Percentiles rank a stretch among this genome's conserved stretches.
Conservation (phyloP, 139 green algal species). For the Chlorella sp. region DNA sequence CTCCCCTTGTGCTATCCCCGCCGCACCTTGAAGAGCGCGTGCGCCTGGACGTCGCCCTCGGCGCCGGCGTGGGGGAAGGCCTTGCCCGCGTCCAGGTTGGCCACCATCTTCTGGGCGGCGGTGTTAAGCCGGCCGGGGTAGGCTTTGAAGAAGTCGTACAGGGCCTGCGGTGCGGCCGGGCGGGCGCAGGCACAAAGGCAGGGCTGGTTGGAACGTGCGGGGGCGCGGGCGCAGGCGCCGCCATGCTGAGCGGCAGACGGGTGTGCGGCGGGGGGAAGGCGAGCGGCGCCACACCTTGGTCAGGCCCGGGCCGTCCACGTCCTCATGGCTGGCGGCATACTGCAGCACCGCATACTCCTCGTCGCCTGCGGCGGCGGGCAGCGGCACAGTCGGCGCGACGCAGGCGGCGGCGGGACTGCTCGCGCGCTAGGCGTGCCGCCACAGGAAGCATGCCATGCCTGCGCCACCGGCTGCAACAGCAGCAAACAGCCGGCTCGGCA, state of each 20-base stretch:
- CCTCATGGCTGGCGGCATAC: constrained; percentile 1
- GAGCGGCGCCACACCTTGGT: background rate
- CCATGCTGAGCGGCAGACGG: too few species aligned
- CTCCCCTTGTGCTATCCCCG: too few species aligned
- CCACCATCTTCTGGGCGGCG: constrained; percentile 34
- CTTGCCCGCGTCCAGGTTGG: constrained; percentile 34
- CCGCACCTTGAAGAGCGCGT: constrained; percentile 41
- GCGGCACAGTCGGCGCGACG: too few species aligned
- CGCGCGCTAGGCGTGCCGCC: background rate
- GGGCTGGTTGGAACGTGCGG: background rate
- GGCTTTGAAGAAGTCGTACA: constrained; percentile 26
- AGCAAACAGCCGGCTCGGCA: too few species aligned
- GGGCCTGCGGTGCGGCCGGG: constrained; percentile 20
- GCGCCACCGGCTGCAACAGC: background rate
- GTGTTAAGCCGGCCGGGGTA: constrained; percentile 43
- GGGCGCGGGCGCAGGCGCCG: too few species aligned
- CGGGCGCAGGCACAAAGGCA: background rate
- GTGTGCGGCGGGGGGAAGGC: constrained; percentile 6
- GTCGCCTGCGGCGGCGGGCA: constrained; percentile 15
- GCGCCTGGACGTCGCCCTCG: constrained; percentile 51
- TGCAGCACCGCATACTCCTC: constrained; percentile 47
- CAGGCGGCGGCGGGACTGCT: background rate
- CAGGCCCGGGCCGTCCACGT: constrained; percentile 28
- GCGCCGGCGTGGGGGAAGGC: constrained; percentile 36
- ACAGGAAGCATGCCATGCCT: background rate